A percentile compares a stretch with the other conserved stretches of the same genome.
Conservation (phyloP, 139 green algal species). For the Chloropicon primus region DNA sequence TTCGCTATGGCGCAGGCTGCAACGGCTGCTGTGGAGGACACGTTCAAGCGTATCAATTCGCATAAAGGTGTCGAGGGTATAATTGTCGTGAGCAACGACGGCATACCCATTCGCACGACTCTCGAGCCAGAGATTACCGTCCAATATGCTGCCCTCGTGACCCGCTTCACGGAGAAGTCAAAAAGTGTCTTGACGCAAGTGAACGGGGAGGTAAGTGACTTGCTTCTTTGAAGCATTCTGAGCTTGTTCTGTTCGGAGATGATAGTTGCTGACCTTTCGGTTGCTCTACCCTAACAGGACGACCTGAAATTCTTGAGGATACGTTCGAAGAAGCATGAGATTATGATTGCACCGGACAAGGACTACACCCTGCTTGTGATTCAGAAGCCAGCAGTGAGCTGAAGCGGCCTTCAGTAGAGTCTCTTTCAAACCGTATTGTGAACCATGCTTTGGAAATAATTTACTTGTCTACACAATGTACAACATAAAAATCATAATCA, state of each 20-base stretch:
- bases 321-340: conserved; percentile 23
- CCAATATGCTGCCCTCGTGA: conserved; percentile 17
- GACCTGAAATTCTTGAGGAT: conserved; percentile 20
- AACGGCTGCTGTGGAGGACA: conserved; percentile 14
- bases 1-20: not conserved
- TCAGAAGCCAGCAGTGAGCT: conserved; percentile 10
- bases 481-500: too few relatives aligned
- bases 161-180: conserved; percentile 11
- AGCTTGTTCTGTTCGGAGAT: not conserved
- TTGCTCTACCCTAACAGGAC: conserved; percentile 4
- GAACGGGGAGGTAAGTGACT: not conserved
- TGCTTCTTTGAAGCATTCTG: not conserved
- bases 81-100: conserved; percentile 18
- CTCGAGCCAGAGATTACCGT: conserved; percentile 17
- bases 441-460: too few relatives aligned
- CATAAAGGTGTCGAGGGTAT: conserved; percentile 17
- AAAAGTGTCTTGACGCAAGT: conserved; percentile 7
- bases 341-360: conserved; percentile 21
- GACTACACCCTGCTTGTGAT: conserved; percentile 21
- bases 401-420: too few relatives aligned
- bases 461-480: too few relatives aligned
- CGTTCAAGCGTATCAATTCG: conserved; percentile 22
- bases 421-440: too few relatives aligned
- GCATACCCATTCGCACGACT: conserved; percentile 19
- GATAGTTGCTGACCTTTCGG: not conserved